phyloP scores from a whole-genome alignment of 2,329 filamentous ascomycete species.

The Aspergillus pseudoglaucus region DNA sequence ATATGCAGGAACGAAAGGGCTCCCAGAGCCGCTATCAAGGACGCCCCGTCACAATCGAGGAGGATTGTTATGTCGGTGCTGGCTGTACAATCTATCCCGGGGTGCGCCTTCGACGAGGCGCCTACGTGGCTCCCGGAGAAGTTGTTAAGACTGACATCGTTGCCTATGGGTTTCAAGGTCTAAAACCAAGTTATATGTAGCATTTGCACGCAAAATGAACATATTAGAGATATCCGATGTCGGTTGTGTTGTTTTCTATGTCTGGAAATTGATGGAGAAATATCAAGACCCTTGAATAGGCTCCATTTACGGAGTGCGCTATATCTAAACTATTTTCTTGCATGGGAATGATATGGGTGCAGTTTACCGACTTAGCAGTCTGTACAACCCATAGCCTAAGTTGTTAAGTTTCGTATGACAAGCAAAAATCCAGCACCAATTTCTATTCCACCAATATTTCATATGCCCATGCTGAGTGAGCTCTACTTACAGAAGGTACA shows the following conservation, averaged over 20 bases:
- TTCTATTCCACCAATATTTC: not conserved
- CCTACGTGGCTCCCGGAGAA: slow-evolving; percentile 41
- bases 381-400: too few relatives aligned
- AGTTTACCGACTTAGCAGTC: too few relatives aligned
- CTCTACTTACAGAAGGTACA: not conserved
- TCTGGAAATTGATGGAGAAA: too few relatives aligned
- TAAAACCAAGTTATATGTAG: slow-evolving; percentile 38
- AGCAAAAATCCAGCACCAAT: too few relatives aligned
- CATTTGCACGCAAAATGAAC: not conserved
- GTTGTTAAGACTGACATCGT: slow-evolving; percentile 39
- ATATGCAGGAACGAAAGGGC: slow-evolving; percentile 67
- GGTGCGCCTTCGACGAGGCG: slow-evolving; percentile 35
- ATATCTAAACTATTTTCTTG: too few relatives aligned
- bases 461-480: not conserved
- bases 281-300: too few relatives aligned
- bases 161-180: slow-evolving; percentile 36
- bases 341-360: too few relatives aligned
- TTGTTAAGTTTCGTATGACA: too few relatives aligned
- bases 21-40: slow-evolving; percentile 66
- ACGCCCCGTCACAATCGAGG: slow-evolving; percentile 67
- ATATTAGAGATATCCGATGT: not conserved
- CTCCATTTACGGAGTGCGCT: too few relatives aligned
- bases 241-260: not conserved
- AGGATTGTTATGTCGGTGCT: slow-evolving; percentile 61
- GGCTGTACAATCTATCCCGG: slow-evolving; percentile 52